phyloP scores from a whole-genome alignment of 805 yeast species.

The Pichia kluyveri region DNA sequence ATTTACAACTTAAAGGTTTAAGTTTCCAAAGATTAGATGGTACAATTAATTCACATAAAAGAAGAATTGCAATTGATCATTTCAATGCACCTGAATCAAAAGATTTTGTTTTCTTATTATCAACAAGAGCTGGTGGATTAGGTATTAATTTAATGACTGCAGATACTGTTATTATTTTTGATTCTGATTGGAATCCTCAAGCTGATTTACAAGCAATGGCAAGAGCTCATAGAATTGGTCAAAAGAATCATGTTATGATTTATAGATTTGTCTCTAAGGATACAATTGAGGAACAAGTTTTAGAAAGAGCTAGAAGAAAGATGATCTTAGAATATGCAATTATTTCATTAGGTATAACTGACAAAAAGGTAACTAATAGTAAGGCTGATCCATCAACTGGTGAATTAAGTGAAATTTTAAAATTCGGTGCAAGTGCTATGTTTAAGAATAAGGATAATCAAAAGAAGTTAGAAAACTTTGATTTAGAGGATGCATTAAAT shows the following conservation, averaged over 20 bases:
- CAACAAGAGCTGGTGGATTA: slow-evolving; percentile 97
- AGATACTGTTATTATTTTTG: slow-evolving; percentile 95
- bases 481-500: slow-evolving; percentile 88
- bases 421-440: slow-evolving; percentile 98
- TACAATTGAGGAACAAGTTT: slow-evolving; percentile 94
- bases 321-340: slow-evolving; percentile 98
- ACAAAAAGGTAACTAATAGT: slow-evolving; percentile 43
- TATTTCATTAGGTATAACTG: slow-evolving; percentile 91
- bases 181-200: slow-evolving; percentile 99
- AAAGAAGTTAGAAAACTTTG: slow-evolving; percentile 88
- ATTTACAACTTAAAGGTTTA: slow-evolving; percentile 75
- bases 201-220: slow-evolving; percentile 99
- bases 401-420: slow-evolving; percentile 85
- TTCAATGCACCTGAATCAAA: slow-evolving; percentile 89
- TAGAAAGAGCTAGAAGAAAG: slow-evolving; percentile 94
- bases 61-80: slow-evolving; percentile 93
- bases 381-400: slow-evolving; percentile 71
- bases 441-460: slow-evolving; percentile 90
- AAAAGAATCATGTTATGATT: slow-evolving; percentile 94
- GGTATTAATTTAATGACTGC: slow-evolving; percentile 99
- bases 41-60: slow-evolving; percentile 87
- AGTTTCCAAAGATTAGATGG: slow-evolving; percentile 94
- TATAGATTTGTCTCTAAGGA: slow-evolving; percentile 97
- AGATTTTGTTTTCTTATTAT: slow-evolving; percentile 81
- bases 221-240: slow-evolving; percentile 99